Evolutionary conservation across 108 stramenopile genomes (phyloP).

Genomic region (Thalassiosira profunda): DNA sequence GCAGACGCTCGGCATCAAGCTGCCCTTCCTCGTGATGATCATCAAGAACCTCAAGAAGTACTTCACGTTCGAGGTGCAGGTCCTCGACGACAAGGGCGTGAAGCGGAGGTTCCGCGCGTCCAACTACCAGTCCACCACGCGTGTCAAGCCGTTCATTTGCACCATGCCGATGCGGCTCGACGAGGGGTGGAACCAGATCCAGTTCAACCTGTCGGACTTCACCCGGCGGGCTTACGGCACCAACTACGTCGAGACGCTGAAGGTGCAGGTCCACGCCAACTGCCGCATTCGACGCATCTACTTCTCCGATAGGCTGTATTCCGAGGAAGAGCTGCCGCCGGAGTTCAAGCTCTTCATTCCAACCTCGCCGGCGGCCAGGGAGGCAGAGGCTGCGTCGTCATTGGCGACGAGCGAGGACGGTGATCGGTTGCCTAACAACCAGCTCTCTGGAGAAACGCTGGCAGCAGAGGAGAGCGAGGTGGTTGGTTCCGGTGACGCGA

Average conservation of each 20-base stretch:
- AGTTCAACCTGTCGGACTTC: conserved; percentile 94
- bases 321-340: conserved; percentile 93
- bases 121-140: conserved; percentile 92
- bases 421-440: too few relatives aligned
- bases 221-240: conserved; percentile 95
- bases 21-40: conserved; percentile 95
- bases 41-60: conserved; percentile 96
- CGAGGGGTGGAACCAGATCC: conserved; percentile 97
- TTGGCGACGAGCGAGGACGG: neutral
- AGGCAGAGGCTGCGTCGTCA: neutral
- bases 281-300: conserved; percentile 94
- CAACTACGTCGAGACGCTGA: conserved; percentile 93
- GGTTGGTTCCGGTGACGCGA: too few relatives aligned
- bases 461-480: too few relatives aligned
- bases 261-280: conserved; percentile 95
- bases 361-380: conserved; percentile 5
- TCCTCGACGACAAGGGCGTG: conserved; percentile 92
- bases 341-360: conserved; percentile 80
- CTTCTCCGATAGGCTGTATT: conserved; percentile 91
- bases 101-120: conserved; percentile 91
- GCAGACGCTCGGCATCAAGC: conserved; percentile 91
- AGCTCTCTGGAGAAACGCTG: too few relatives aligned
- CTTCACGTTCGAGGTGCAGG: conserved; percentile 96
- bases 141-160: conserved; percentile 96
- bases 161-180: conserved; percentile 96